A percentile compares a stretch with the other conserved stretches of the same genome.
These are phyloP conservation scores for Dendrothele bispora DNA, from an alignment of 768 basidiomycete genomes.

Conservation along the genomic window DNA sequence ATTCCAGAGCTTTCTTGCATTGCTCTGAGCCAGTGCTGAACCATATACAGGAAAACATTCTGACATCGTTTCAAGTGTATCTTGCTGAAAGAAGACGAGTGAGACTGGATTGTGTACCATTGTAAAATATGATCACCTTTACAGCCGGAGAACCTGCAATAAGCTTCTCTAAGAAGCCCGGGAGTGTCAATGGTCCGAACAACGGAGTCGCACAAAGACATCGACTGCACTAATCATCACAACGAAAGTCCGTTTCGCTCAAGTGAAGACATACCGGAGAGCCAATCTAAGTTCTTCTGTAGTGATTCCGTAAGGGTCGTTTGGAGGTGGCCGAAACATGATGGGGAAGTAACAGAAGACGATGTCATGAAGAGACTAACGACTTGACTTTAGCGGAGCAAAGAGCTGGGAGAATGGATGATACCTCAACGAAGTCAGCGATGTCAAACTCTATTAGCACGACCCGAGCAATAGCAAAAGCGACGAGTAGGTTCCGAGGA, in stretches of 20 bases:
- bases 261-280: constrained; percentile 50
- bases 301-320: constrained; percentile 91
- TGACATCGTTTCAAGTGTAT: constrained; percentile 78
- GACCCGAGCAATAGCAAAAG: constrained; percentile 83
- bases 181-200: constrained; percentile 83
- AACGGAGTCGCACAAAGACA: constrained; percentile 78
- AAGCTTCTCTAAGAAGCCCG: constrained; percentile 91
- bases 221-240: constrained; percentile 37
- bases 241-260: neutral
- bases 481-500: constrained; percentile 87
- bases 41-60: constrained; percentile 87
- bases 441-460: constrained; percentile 88
- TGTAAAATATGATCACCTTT: constrained; percentile 55
- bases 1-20: constrained; percentile 82
- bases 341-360: constrained; percentile 99
- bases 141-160: constrained; percentile 74
- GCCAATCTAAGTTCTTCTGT: constrained; percentile 75
- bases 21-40: constrained; percentile 50
- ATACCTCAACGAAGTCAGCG: constrained; percentile 70
- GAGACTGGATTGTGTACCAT: neutral
- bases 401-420: neutral
- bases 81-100: constrained; percentile 54
- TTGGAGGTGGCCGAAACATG: constrained; percentile 91
- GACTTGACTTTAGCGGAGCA: neutral
- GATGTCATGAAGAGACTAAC: constrained; percentile 91